These are phyloP conservation scores for Gonium pectorale DNA, from an alignment of 139 green algal genomes.

Conservation along the genomic window DNA sequence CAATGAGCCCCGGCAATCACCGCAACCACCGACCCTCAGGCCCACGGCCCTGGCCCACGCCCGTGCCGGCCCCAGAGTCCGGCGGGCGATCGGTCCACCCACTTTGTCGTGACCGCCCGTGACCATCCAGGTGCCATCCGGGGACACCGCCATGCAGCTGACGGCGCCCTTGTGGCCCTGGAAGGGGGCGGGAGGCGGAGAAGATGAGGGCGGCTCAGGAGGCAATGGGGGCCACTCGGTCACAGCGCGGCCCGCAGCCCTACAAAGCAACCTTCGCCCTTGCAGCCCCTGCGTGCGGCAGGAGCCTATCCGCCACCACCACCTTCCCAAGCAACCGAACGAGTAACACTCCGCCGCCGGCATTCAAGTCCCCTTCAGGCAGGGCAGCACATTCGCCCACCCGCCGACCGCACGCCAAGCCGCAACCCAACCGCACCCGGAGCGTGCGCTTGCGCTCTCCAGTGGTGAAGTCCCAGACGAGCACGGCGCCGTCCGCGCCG, in stretches of 20 bases:
- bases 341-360: no score
- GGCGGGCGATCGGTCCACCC: no score
- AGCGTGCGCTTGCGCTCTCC: slow-evolving; percentile 22
- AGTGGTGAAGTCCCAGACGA: slow-evolving; percentile 42
- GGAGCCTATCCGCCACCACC: no score
- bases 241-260: no score
- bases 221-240: background rate
- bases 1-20: no score
- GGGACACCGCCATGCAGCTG: slow-evolving; percentile 10
- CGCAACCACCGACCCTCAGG: no score
- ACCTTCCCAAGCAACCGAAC: no score
- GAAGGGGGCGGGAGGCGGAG: background rate
- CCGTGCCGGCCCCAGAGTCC: no score
- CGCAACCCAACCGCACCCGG: background rate
- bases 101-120: slow-evolving; percentile 21
- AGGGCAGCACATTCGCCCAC: background rate
- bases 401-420: background rate
- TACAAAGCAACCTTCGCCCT: background rate
- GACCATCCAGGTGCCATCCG: slow-evolving; percentile 35
- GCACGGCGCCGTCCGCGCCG: slow-evolving; percentile 4
- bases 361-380: no score
- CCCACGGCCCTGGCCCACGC: no score
- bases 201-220: background rate
- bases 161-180: slow-evolving; percentile 46
- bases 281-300: background rate